phyloP scores from a whole-genome alignment of 208 protist species.

The Naegleria gruberi region DNA sequence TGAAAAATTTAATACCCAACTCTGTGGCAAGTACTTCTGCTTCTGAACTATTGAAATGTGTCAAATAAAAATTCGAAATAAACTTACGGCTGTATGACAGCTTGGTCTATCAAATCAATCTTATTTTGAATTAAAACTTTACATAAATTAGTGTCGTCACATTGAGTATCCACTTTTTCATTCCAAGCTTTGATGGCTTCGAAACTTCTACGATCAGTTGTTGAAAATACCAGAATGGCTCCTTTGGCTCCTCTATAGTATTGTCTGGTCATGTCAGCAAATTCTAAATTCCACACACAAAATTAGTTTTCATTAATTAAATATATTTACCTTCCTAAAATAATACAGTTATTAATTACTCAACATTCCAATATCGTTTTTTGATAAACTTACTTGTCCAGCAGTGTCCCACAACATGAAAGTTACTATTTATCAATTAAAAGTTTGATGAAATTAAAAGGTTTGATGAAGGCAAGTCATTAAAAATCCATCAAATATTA shows the following conservation, averaged over 20 bases:
- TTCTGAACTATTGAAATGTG: neutral
- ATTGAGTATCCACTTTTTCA: slow-evolving; percentile 8
- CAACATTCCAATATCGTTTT: no score
- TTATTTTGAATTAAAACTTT: slow-evolving; percentile 18
- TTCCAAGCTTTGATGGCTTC: neutral
- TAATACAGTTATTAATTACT: no score
- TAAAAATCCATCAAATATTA: no score
- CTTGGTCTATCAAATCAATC: slow-evolving; percentile 2
- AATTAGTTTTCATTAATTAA: neutral
- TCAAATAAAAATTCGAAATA: neutral
- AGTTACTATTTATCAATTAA: neutral
- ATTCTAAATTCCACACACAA: neutral
- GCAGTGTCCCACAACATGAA: slow-evolving; percentile 19
- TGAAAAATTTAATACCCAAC: slow-evolving; percentile 1
- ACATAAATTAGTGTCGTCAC: slow-evolving; percentile 8
- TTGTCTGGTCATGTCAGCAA: slow-evolving; percentile 13
- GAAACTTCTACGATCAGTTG: neutral
- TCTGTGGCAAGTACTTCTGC: neutral
- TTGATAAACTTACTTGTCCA: neutral
- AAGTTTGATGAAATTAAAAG: neutral
- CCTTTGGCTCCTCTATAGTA: slow-evolving; percentile 20
- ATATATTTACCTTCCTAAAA: no score
- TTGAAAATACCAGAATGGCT: neutral
- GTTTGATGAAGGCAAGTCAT: neutral
- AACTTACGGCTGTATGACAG: neutral